These are phyloP conservation scores for Epithele typhae DNA, from an alignment of 768 basidiomycete species.

Conservation along the genomic window DNA sequence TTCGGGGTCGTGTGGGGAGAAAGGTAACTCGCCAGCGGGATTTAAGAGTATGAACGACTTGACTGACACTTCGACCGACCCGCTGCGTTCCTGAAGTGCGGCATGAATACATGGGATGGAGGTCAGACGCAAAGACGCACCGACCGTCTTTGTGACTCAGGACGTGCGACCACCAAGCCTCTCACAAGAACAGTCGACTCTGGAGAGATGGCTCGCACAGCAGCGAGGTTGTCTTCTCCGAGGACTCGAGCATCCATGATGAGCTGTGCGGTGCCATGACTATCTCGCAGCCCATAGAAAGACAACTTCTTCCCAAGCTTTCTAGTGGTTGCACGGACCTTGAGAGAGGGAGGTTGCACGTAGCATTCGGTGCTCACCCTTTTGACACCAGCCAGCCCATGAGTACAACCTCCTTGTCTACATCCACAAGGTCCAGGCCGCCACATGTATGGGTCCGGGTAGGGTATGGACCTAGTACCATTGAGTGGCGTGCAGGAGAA, in stretches of 20 bases:
- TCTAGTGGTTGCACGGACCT: constrained; percentile 36
- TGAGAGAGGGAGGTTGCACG: too few species aligned
- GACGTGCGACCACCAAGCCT: constrained; percentile 67
- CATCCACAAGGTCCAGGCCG: constrained; percentile 16
- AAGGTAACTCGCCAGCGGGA: constrained; percentile 76
- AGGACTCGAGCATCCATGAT: constrained; percentile 44
- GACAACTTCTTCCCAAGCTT: constrained; percentile 65
- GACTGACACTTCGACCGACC: constrained; percentile 79
- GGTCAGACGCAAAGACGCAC: too few species aligned
- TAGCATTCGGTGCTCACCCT: constrained; percentile 43
- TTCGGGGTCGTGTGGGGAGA: constrained; percentile 73
- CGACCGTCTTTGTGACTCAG: constrained; percentile 50
- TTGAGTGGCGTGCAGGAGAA: too few species aligned
- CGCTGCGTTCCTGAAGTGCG: constrained; percentile 48
- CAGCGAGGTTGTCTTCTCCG: constrained; percentile 27
- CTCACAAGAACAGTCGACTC: constrained; percentile 77
- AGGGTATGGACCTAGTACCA: constrained; percentile 19
- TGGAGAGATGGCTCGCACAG: constrained; percentile 59
- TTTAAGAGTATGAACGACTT: constrained; percentile 72
- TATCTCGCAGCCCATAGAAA: constrained; percentile 85
- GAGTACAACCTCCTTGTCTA: constrained; percentile 49
- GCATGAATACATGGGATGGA: too few species aligned
- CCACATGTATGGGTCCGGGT: constrained; percentile 24
- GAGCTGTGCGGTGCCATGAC: constrained; percentile 75
- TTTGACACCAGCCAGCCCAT: constrained; percentile 81